phyloP scores from a whole-genome alignment of 495 filamentous ascomycete genomes.

The Parachaetomium inaequale region DNA sequence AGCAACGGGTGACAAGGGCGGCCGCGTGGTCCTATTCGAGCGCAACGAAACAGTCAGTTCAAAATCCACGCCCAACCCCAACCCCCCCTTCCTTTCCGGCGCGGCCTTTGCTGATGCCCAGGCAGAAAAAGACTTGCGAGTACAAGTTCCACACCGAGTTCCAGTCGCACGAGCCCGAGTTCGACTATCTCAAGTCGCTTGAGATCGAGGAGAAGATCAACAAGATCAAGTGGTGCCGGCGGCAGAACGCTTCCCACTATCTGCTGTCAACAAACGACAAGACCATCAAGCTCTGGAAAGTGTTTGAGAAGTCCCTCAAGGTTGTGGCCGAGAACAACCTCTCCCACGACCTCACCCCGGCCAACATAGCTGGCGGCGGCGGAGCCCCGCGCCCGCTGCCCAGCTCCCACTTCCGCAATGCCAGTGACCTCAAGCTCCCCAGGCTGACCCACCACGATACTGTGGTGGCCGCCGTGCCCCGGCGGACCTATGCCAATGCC shows the following conservation, averaged over 20 bases:
- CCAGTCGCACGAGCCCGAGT: conserved; percentile 98
- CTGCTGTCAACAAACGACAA: conserved; percentile 98
- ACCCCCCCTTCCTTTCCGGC: neutral
- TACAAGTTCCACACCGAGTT: conserved; percentile 99
- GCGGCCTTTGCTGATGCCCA: conserved; percentile 16
- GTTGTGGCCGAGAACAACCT: conserved; percentile 99
- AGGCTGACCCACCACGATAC: conserved; percentile 97
- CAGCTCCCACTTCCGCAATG: conserved; percentile 69
- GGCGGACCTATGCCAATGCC: conserved; percentile 94
- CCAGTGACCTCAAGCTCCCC: conserved; percentile 84
- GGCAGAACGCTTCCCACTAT: conserved; percentile 97
- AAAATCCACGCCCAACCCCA: conserved; percentile 1
- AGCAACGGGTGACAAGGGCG: conserved; percentile 96
- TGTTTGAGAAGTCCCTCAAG: conserved; percentile 98
- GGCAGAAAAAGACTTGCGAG: conserved; percentile 98
- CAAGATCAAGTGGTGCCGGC: conserved; percentile 99
- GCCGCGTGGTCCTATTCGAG: conserved; percentile 93
- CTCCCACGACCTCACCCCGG: conserved; percentile 87
- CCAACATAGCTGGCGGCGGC: conserved; percentile 68
- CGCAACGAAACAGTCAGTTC: conserved; percentile 87
- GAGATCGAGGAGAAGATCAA: conserved; percentile 99
- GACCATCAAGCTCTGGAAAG: conserved; percentile 99
- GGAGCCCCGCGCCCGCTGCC: conserved; percentile 64
- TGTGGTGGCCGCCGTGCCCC: conserved; percentile 92
- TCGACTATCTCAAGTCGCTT: conserved; percentile 97